Evolutionary conservation across 257 asterid species (phyloP), one percentile per base, ranked within the genome.

Genomic region (Solanum appendiculatum): DNA sequence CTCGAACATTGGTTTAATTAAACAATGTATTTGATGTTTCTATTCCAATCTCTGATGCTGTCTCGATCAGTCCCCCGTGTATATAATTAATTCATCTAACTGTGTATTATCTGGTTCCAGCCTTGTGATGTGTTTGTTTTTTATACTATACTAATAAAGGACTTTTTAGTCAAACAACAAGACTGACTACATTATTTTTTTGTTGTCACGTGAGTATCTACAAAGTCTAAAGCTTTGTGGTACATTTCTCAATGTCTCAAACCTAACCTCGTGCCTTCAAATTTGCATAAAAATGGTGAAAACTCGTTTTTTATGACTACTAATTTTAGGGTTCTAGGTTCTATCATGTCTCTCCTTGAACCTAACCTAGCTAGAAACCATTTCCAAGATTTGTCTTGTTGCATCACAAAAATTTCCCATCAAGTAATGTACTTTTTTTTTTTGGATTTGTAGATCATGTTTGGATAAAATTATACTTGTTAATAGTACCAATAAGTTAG

Each of bases 41-140:
- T 93, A 94, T 95, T 92, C 98, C 96, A 87, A 91, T 91, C 93
- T 91, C 90, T 89, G 93, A 91, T 93, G 86, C 89, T 91, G 91
- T 87, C 95, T 90, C 93, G 86, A 87, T 90, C 88, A 81, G 58
- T 36, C 82, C 77, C 86, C 48, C 70, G 73, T 56, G 29, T 58
- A 81, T 40, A n/a, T 86, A 85, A 87, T 88, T 85, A 86, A 89
- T 87, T 85, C 29, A n/a, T 75, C 29, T 29, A 77, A 85, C 92
- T 90, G 90, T 90, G 86, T 90, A 90, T 83, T 88, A 25, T 86
- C 94, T 95, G 93, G 91, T 92, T 90, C 92, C 94, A 91, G 92
- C 94, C 91, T 87, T 89, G 88, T 92, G 86, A 88, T 92, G 90
- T 88, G 91, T 81, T 87, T 86, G 85, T 87, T 39, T 91, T 91